These are phyloP conservation scores for Colletotrichum melonis DNA, from an alignment of 2,329 filamentous ascomycete genomes.

Conservation along the genomic window DNA sequence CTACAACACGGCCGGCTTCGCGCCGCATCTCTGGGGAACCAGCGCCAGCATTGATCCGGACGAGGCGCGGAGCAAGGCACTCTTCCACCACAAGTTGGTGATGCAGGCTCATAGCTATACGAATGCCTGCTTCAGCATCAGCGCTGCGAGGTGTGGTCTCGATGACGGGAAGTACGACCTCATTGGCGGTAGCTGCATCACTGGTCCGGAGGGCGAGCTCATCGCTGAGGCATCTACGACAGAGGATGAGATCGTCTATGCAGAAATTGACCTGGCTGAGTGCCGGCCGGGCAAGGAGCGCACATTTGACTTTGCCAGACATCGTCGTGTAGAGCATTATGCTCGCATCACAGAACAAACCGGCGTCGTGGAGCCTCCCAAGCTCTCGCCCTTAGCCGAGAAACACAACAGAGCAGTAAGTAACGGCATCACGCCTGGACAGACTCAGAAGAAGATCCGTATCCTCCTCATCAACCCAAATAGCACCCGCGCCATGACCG, in stretches of 20 bases:
- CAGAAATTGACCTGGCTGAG: conserved; percentile 59
- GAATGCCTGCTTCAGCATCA: conserved; percentile 63
- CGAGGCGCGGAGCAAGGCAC: conserved; percentile 53
- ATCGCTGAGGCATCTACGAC: conserved; percentile 60
- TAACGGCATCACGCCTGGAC: not conserved
- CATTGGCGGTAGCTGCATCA: conserved; percentile 61
- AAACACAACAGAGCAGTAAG: not conserved
- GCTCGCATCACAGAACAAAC: conserved; percentile 51
- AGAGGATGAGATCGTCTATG: conserved; percentile 61
- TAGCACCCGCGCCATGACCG: conserved; percentile 78
- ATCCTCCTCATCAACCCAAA: conserved; percentile 85
- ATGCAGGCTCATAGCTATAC: conserved; percentile 65
- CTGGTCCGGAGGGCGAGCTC: conserved; percentile 59
- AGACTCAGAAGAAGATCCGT: conserved; percentile 20
- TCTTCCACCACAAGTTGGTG: conserved; percentile 63
- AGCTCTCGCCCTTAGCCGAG: not conserved
- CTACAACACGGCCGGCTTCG: conserved; percentile 63
- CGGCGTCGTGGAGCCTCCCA: conserved; percentile 43
- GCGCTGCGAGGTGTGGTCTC: conserved; percentile 58
- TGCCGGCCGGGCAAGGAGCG: conserved; percentile 61
- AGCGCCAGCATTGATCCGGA: conserved; percentile 45
- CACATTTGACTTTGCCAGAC: conserved; percentile 56
- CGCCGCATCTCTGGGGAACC: conserved; percentile 52
- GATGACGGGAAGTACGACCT: conserved; percentile 55
- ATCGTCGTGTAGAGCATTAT: conserved; percentile 56